Evolutionary conservation across 129 eudicot genomes (phyloP).

Genomic region (Smallanthus sonchifolius): DNA sequence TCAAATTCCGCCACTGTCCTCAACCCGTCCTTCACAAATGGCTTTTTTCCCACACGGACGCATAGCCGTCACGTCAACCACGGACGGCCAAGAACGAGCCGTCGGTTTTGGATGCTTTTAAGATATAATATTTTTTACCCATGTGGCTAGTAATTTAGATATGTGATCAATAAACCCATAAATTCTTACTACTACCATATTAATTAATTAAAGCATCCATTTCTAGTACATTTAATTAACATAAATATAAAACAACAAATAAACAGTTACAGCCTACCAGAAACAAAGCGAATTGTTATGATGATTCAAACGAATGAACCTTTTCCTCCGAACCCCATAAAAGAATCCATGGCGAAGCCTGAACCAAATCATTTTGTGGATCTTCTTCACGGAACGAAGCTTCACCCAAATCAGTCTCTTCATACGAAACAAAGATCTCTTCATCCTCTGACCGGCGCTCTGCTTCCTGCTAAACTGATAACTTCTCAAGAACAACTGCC

Average conservation of each 20-base stretch:
- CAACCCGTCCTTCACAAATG: no score
- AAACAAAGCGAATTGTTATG: conserved; percentile 33
- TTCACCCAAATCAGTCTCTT: conserved; percentile 55
- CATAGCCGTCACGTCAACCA: no score
- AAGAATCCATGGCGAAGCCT: conserved; percentile 62
- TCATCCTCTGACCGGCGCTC: conserved; percentile 45
- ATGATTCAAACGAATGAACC: conserved; percentile 39
- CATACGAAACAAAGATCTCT: conserved; percentile 56
- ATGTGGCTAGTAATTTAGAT: not conserved
- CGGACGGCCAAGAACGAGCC: no score
- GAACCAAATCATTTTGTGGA: conserved; percentile 36
- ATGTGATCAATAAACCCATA: not conserved
- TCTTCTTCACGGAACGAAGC: conserved; percentile 44
- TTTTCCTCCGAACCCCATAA: conserved; percentile 34
- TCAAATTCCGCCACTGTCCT: no score
- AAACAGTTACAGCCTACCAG: conserved; percentile 33
- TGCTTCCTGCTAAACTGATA: conserved; percentile 81
- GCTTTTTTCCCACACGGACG: no score
- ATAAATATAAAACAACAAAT: conserved; percentile 8
- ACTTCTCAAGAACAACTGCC: conserved; percentile 77
- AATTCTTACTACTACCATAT: not conserved
- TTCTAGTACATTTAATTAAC: conserved; percentile 7
- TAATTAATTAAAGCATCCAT: no score
- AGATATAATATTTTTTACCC: no score
- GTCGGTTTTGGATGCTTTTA: no score